A percentile compares a stretch with the other conserved stretches of the same genome.
Conservation (phyloP, 2,329 filamentous ascomycete species). For the Beauveria sp. region DNA sequence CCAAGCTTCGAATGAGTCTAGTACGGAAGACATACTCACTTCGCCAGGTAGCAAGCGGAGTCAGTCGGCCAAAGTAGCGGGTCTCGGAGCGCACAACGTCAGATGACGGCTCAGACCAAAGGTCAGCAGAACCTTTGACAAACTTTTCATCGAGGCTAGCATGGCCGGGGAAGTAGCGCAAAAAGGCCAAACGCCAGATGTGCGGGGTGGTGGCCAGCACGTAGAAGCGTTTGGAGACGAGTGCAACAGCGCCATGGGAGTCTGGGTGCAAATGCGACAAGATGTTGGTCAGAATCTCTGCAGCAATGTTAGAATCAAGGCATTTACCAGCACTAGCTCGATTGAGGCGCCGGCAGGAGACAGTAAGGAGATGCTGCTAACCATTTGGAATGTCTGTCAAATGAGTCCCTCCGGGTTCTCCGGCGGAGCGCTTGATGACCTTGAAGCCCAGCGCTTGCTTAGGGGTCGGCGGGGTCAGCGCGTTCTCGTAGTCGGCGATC, state of each 20-base stretch:
- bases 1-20: conserved; percentile 71
- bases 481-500: conserved; percentile 55
- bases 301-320: neutral
- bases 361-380: conserved; percentile 32
- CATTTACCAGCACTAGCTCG: neutral
- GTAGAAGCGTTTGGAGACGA: conserved; percentile 85
- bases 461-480: conserved; percentile 38
- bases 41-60: conserved; percentile 81
- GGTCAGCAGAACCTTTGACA: conserved; percentile 27
- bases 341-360: neutral
- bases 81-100: conserved; percentile 61
- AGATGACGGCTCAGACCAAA: conserved; percentile 37
- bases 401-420: conserved; percentile 32
- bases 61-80: conserved; percentile 76
- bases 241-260: conserved; percentile 71
- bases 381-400: conserved; percentile 71
- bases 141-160: conserved; percentile 29
- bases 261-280: conserved; percentile 83
- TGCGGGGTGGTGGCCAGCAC: conserved; percentile 81
- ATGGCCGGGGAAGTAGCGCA: conserved; percentile 79
- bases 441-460: conserved; percentile 47
- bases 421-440: conserved; percentile 41
- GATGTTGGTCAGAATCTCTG: conserved; percentile 88
- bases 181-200: conserved; percentile 88
- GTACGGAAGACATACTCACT: conserved; percentile 92